Percentiles rank a stretch among this genome's conserved stretches.
Conservation (phyloP, 2,329 filamentous ascomycete species). For the Zymoseptoria crescenta region DNA sequence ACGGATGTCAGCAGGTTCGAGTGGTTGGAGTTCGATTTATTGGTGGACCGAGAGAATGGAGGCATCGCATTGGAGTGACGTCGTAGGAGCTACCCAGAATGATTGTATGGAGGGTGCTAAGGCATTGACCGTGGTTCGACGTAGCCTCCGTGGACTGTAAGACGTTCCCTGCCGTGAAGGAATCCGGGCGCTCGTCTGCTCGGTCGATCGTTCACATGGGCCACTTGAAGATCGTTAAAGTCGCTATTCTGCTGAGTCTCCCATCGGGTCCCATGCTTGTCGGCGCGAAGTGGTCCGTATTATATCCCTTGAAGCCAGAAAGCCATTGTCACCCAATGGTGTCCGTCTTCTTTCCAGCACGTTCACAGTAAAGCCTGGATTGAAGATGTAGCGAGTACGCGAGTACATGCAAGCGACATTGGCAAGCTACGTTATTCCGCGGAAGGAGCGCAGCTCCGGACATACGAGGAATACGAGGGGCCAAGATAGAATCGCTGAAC, state of each 20-base stretch:
- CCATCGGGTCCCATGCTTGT: background rate
- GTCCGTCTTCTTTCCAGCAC: background rate
- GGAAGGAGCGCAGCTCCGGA: background rate
- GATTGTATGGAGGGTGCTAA: background rate
- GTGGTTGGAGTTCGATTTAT: background rate
- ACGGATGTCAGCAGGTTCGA: constrained; percentile 92
- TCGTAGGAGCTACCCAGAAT: background rate
- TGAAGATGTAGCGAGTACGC: background rate
- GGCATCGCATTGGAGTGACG: background rate
- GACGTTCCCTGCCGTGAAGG: background rate
- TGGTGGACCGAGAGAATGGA: background rate
- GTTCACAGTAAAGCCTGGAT: background rate
- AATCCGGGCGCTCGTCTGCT: background rate
- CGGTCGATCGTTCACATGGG: background rate
- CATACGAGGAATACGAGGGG: background rate
- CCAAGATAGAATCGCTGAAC: no score
- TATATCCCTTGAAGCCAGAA: background rate
- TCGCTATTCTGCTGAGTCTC: background rate
- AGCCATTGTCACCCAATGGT: background rate
- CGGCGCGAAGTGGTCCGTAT: background rate
- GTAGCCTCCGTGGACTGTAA: background rate
- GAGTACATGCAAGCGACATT: background rate
- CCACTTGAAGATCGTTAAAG: background rate
- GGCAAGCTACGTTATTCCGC: background rate
- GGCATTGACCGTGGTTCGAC: background rate